Evolutionary conservation across 805 yeast genomes (phyloP), one percentile per base, ranked within the genome.

Genomic region (Kuraishia cidri): DNA sequence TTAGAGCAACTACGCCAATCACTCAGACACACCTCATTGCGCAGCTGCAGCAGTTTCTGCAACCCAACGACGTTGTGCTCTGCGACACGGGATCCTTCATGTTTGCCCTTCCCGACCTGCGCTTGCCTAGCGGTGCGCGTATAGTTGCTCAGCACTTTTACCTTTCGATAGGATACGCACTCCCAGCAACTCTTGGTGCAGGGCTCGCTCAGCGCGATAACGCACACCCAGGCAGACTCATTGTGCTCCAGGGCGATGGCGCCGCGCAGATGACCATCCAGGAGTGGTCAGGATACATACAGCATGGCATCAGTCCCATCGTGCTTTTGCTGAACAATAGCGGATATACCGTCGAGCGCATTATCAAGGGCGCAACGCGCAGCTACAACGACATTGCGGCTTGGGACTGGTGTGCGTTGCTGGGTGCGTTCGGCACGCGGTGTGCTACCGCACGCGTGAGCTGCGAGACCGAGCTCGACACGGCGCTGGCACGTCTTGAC

Each of bases 181-280:
- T 88, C 18, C 96, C 96, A 3, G 82, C 88, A 8, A 69, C 92
- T 4, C 68, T 88, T 36, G 97, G 97, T 31, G 81, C 79, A 17
- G 76, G 84, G 13, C 59, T 83, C 35, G 96, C 90, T 1, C 61
- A 71, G 57, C 64, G 67, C 32, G 94, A 82, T 46, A 43, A 66
- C 30, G 41, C 45, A 9, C 45, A 46, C 26, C 32, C 46, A 3
- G 68, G 77, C 21, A 70, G 94, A 45, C 64, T 87, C 29, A 63
- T 85, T 14, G 61, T 87, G 16, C 58, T 85, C 12, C 87, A 83
- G 62, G 96, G 97, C 35, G 97, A 88, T 53, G 97, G 97, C 1
- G 79, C 95, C 3, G 90, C 95, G 2, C 95, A 85, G 61, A 83
- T 88, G 95, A 86, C 96, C 4, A 65, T 81, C 35, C 95, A 88